These are phyloP conservation scores for Tausonia pullulans DNA, from an alignment of 1,284 basidiomycete genomes.

Conservation along the genomic window DNA sequence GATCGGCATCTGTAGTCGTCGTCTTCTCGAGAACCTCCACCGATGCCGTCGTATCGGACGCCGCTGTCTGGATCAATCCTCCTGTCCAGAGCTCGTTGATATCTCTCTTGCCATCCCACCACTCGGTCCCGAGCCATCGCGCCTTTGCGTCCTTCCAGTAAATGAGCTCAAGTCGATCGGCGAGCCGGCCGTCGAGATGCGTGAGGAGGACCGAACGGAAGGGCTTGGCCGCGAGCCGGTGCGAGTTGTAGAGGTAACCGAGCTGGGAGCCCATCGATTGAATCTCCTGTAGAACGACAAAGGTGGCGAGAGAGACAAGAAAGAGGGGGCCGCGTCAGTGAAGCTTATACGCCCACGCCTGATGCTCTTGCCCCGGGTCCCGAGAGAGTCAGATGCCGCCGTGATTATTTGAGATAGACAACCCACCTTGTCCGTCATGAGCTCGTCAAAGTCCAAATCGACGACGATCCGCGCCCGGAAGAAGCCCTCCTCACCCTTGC, in stretches of 20 bases:
- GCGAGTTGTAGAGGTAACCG: slow-evolving; percentile 75
- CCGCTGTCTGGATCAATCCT: neutral
- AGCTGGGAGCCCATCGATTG: slow-evolving; percentile 77
- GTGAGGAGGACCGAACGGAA: slow-evolving; percentile 66
- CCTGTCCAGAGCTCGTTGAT: slow-evolving; percentile 42
- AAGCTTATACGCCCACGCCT: too few species aligned
- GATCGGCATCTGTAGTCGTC: too few species aligned
- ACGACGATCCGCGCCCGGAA: slow-evolving; percentile 71
- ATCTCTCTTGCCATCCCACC: slow-evolving; percentile 51
- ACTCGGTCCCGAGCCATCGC: slow-evolving; percentile 70
- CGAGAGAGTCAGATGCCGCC: too few species aligned
- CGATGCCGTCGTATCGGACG: too few species aligned
- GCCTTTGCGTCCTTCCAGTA: slow-evolving; percentile 56
- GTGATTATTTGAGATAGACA: too few species aligned
- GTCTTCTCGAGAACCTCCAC: too few species aligned
- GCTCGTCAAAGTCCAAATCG: slow-evolving; percentile 86
- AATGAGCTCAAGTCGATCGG: slow-evolving; percentile 51
- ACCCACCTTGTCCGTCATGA: slow-evolving; percentile 85
- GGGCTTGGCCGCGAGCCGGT: slow-evolving; percentile 58
- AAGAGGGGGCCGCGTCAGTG: neutral
- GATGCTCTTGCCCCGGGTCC: too few species aligned
- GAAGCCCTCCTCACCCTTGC: slow-evolving; percentile 29
- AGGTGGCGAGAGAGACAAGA: neutral
- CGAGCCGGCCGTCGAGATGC: slow-evolving; percentile 59
- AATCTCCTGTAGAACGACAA: slow-evolving; percentile 53